phyloP scores from a whole-genome alignment of 2,329 filamentous ascomycete genomes.

The Pyrenophora seminiperda region DNA sequence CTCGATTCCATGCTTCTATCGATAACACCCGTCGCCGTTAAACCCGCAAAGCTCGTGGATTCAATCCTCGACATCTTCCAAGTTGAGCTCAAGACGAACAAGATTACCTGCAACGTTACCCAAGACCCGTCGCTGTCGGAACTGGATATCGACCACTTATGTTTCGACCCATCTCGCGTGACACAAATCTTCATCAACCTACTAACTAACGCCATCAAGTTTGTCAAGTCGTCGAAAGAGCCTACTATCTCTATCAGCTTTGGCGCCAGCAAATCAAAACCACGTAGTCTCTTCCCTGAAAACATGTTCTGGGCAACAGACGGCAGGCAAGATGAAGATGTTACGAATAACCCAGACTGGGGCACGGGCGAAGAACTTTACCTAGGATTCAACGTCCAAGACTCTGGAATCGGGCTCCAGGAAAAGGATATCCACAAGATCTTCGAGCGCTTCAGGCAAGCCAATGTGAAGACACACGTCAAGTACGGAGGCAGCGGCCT shows the following conservation, averaged over 20 bases:
- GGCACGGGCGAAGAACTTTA: slow-evolving; percentile 48
- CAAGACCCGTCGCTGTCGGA: slow-evolving; percentile 46
- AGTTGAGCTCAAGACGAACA: slow-evolving; percentile 43
- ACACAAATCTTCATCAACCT: slow-evolving; percentile 80
- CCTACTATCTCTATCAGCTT: slow-evolving; percentile 48
- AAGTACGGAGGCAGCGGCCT: slow-evolving; percentile 54
- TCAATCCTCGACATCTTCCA: slow-evolving; percentile 49
- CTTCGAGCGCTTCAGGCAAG: slow-evolving; percentile 46
- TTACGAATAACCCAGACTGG: slow-evolving; percentile 43
- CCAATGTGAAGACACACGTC: slow-evolving; percentile 45
- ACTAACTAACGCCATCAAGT: slow-evolving; percentile 61
- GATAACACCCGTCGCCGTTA: slow-evolving; percentile 50
- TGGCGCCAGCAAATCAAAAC: slow-evolving; percentile 37
- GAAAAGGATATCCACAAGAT: slow-evolving; percentile 48
- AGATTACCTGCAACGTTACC: slow-evolving; percentile 37
- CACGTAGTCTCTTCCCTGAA: slow-evolving; percentile 32
- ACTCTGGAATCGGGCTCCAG: slow-evolving; percentile 51
- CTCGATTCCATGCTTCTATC: slow-evolving; percentile 53
- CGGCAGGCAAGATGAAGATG: slow-evolving; percentile 25
- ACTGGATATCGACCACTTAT: slow-evolving; percentile 47
- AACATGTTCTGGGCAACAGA: slow-evolving; percentile 42
- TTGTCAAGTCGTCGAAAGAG: slow-evolving; percentile 45
- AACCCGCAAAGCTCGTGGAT: slow-evolving; percentile 43
- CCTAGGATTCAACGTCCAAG: slow-evolving; percentile 46
- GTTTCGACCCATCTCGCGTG: slow-evolving; percentile 51